Evolutionary conservation across 73 alveolate genomes (phyloP).

Genomic region (Stentor coeruleus): DNA sequence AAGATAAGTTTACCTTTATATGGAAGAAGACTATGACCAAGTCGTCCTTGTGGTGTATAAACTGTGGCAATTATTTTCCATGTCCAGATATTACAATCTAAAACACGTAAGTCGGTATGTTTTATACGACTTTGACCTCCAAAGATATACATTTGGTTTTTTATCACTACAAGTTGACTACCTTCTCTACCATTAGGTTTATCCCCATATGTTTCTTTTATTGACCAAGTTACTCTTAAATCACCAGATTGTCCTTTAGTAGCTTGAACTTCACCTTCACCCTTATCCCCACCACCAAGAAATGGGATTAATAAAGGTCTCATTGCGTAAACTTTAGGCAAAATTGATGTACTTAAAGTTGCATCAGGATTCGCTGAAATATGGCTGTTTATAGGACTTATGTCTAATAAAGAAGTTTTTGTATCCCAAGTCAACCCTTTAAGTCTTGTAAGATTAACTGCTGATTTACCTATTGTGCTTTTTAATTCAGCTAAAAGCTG

Average conservation of each 20-base stretch:
- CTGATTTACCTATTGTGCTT: not conserved
- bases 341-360: not conserved
- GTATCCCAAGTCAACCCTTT: not conserved
- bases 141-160: not conserved
- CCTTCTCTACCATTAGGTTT: conserved; percentile 21
- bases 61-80: not conserved
- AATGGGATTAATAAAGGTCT: not conserved
- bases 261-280: not conserved
- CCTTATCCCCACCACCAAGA: not conserved
- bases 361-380: not conserved
- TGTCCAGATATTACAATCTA: not conserved
- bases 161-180: not conserved
- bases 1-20: conserved; percentile 21
- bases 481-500: not conserved
- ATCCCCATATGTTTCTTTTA: conserved; percentile 1
- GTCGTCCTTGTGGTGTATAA: conserved; percentile 24
- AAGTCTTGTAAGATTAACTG: not conserved
- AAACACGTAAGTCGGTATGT: not conserved
- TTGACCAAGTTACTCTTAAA: not conserved
- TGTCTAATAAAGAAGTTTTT: not conserved
- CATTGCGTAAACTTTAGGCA: not conserved
- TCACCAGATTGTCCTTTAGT: not conserved
- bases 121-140: conserved; percentile 21
- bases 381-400: not conserved
- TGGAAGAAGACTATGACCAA: conserved; percentile 4